Conservation (phyloP, 768 basidiomycete species). For the Lyophyllum decastes region DNA sequence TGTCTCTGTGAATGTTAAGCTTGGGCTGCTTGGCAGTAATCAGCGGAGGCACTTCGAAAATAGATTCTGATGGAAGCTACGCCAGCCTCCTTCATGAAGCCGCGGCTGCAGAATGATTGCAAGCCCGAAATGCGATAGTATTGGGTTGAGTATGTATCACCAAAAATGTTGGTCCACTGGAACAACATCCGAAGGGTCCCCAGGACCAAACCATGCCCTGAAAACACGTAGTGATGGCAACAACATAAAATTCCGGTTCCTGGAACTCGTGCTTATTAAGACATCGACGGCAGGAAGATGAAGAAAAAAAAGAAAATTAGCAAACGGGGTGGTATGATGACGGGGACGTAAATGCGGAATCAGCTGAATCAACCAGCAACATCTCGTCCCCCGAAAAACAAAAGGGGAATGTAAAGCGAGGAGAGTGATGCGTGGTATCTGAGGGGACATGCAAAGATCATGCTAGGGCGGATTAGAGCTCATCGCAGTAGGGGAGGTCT, state of each 20-base stretch:
- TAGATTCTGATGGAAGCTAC: too few species aligned
- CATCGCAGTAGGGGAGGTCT: conserved; percentile 54
- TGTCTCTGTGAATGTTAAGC: too few species aligned
- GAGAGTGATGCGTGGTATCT: conserved; percentile 10
- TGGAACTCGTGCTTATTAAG: conserved; percentile 9
- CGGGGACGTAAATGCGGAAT: background rate
- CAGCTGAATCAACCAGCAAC: conserved; percentile 22
- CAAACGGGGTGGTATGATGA: background rate
- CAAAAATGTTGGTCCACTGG: background rate
- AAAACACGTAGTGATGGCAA: background rate
- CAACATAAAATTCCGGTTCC: conserved; percentile 3
- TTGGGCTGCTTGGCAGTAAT: too few species aligned
- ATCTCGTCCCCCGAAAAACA: conserved; percentile 6
- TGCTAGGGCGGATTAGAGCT: conserved; percentile 32
- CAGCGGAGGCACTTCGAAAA: too few species aligned
- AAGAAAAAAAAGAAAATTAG: background rate
- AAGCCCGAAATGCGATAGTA: background rate
- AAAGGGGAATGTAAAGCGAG: background rate
- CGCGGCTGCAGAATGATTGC: too few species aligned
- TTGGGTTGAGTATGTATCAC: background rate
- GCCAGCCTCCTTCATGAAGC: too few species aligned
- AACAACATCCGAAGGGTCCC: background rate
- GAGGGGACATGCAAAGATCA: background rate
- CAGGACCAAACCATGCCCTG: background rate
- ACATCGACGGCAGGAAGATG: background rate